Evolutionary conservation across 2,329 filamentous ascomycete genomes (phyloP).

Genomic region (Teratosphaeria zuluensis): DNA sequence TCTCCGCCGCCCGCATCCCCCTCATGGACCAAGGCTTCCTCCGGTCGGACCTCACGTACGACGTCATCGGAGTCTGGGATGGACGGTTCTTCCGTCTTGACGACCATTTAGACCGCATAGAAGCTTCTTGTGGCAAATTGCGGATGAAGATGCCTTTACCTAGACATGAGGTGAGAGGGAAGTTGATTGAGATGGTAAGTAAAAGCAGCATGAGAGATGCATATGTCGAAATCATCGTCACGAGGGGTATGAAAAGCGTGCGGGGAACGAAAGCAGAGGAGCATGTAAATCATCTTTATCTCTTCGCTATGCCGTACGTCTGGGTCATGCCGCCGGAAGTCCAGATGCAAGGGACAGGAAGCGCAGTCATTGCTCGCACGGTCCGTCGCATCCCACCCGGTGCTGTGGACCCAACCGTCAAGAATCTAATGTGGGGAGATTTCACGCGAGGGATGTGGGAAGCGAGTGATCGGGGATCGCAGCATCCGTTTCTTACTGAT

Average conservation of each 20-base stretch:
- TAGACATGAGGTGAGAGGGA: neutral
- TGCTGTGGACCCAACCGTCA: slow-evolving; percentile 42
- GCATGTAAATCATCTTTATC: slow-evolving; percentile 35
- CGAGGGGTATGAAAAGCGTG: slow-evolving; percentile 37
- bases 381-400: slow-evolving; percentile 38
- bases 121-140: neutral
- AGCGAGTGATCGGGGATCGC: slow-evolving; percentile 37
- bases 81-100: neutral
- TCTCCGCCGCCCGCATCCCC: neutral
- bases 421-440: slow-evolving; percentile 44
- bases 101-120: neutral
- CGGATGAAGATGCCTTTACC: neutral
- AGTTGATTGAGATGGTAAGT: slow-evolving; percentile 35
- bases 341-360: slow-evolving; percentile 32
- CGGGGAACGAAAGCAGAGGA: slow-evolving; percentile 28
- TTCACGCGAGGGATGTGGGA: slow-evolving; percentile 36
- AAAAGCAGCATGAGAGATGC: slow-evolving; percentile 41
- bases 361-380: slow-evolving; percentile 37
- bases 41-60: neutral
- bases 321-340: slow-evolving; percentile 42
- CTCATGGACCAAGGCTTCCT: neutral
- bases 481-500: slow-evolving; percentile 43
- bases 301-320: slow-evolving; percentile 41
- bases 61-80: slow-evolving; percentile 1
- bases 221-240: slow-evolving; percentile 44